Conservation (phyloP, 768 basidiomycete species). For the Sporobolomyces phaffii region DNA sequence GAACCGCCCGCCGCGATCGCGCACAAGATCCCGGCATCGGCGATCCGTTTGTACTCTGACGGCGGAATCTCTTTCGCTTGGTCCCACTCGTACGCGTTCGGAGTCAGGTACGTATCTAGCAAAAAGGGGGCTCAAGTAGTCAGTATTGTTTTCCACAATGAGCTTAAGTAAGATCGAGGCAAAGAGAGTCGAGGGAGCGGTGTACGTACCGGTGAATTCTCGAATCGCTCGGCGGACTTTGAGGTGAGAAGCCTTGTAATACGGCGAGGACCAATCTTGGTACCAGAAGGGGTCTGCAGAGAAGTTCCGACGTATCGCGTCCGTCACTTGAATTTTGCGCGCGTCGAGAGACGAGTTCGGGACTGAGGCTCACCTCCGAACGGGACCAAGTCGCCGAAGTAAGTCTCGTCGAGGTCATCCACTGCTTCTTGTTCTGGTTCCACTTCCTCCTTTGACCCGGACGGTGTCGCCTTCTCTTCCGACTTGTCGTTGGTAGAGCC, state of each 20-base stretch:
- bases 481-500: neutral
- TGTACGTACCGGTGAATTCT: constrained; percentile 28
- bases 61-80: constrained; percentile 24
- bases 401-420: constrained; percentile 17
- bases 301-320: too few relatives aligned
- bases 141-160: too few relatives aligned
- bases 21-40: constrained; percentile 29
- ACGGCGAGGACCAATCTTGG: constrained; percentile 31
- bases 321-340: neutral
- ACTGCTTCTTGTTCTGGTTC: neutral
- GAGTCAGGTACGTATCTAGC: constrained; percentile 27
- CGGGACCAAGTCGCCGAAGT: constrained; percentile 36
- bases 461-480: neutral
- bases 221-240: constrained; percentile 37
- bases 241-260: constrained; percentile 39
- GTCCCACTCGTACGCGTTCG: constrained; percentile 31
- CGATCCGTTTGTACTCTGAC: constrained; percentile 27
- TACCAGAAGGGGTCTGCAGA: constrained; percentile 26
- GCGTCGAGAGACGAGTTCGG: neutral
- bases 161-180: neutral
- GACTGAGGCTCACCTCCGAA: constrained; percentile 2
- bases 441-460: neutral
- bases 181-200: neutral
- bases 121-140: too few relatives aligned
- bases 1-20: constrained; percentile 18